Conservation (phyloP, 192 early-diverging fungal species). For the Allomyces javanicus region DNA sequence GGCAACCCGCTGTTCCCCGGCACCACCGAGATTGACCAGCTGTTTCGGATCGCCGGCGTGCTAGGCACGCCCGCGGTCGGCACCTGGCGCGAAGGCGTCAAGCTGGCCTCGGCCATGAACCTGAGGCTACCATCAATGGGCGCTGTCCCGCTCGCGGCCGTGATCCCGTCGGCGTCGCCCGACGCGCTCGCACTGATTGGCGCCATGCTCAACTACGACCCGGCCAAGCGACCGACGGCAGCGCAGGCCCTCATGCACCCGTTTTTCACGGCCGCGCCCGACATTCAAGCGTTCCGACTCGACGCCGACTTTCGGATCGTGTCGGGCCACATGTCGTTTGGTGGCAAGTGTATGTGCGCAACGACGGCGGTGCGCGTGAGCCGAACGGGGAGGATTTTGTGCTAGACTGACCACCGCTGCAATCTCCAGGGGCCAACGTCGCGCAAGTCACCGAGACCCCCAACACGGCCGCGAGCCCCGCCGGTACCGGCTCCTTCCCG, state of each 20-base stretch:
- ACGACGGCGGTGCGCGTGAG: not conserved
- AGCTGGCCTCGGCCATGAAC: conserved; percentile 1
- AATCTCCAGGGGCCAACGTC: not conserved
- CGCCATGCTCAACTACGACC: conserved; percentile 60
- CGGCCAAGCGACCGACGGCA: conserved; percentile 49
- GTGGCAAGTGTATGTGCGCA: not conserved
- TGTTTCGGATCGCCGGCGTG: conserved; percentile 63
- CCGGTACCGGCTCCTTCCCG: too few species aligned
- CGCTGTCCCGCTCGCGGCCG: conserved; percentile 20
- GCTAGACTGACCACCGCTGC: not conserved
- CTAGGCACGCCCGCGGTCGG: conserved; percentile 46
- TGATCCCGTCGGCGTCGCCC: conserved; percentile 35
- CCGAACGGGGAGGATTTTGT: not conserved
- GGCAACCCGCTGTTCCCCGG: conserved; percentile 87
- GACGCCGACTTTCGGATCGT: not conserved
- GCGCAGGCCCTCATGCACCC: conserved; percentile 41
- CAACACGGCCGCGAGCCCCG: too few species aligned
- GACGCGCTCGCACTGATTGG: conserved; percentile 41
- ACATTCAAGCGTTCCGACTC: not conserved
- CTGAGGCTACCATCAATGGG: conserved; percentile 1
- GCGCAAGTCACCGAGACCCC: too few species aligned
- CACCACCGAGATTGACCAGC: conserved; percentile 76
- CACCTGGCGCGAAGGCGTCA: not conserved
- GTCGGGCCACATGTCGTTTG: not conserved
- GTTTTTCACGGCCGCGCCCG: conserved; percentile 23